phyloP scores from a whole-genome alignment of 1,284 basidiomycete species.

The Inonotus hispidus region DNA sequence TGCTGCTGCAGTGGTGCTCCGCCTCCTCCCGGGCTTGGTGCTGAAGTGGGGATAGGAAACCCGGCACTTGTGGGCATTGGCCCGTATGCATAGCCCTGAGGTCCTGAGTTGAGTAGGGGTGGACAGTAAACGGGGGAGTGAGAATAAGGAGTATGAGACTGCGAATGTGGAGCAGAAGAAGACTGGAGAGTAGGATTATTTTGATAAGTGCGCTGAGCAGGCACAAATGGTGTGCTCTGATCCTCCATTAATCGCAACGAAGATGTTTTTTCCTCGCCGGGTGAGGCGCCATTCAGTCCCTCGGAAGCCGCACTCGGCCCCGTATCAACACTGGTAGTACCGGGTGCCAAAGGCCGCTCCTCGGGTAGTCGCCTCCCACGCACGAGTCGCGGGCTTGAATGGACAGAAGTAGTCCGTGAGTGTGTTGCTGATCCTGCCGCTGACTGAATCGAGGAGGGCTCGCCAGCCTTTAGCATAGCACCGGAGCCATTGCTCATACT shows the following conservation, averaged over 20 bases:
- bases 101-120: not conserved
- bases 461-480: not conserved
- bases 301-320: conserved; percentile 1
- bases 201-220: not conserved
- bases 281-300: conserved; percentile 3
- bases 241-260: not conserved
- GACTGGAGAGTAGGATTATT: not conserved
- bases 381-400: conserved; percentile 15
- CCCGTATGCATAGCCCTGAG: conserved; percentile 5
- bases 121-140: conserved; percentile 18
- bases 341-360: not conserved
- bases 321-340: not conserved
- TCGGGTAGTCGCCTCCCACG: conserved; percentile 16
- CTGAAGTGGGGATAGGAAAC: conserved; percentile 2
- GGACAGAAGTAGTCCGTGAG: conserved; percentile 16
- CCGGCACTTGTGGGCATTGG: not conserved
- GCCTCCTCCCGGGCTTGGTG: conserved; percentile 1
- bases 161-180: conserved; percentile 15
- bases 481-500: not conserved
- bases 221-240: not conserved
- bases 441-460: conserved; percentile 6
- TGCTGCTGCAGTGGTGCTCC: conserved; percentile 2
- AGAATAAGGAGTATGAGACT: conserved; percentile 15
- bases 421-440: conserved; percentile 13
- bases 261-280: not conserved